phyloP scores from a whole-genome alignment of 768 basidiomycete genomes.

The Russula ochroleuca region DNA sequence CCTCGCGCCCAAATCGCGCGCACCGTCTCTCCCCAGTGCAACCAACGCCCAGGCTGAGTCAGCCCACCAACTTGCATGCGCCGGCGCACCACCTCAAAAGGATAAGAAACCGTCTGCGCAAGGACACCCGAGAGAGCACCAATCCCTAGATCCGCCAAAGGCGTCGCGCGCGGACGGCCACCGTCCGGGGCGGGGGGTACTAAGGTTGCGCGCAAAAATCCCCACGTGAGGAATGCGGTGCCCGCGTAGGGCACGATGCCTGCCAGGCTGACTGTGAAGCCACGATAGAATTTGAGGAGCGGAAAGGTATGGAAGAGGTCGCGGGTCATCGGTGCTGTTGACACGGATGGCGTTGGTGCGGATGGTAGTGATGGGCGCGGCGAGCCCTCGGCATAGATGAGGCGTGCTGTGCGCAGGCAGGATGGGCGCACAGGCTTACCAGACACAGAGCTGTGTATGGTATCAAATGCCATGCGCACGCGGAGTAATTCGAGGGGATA shows the following conservation, averaged over 20 bases:
- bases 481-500: conserved; percentile 95
- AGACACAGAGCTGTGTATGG: conserved; percentile 35
- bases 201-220: conserved; percentile 59
- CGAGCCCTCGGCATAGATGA: conserved; percentile 69
- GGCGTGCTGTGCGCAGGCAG: conserved; percentile 50
- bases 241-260: conserved; percentile 98
- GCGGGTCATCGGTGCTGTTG: conserved; percentile 29
- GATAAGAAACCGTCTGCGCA: conserved; percentile 88
- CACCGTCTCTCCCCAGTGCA: conserved; percentile 79
- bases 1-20: conserved; percentile 54
- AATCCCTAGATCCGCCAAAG: conserved; percentile 66
- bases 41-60: conserved; percentile 67
- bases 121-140: conserved; percentile 84
- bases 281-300: conserved; percentile 89
- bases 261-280: conserved; percentile 86
- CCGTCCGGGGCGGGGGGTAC: conserved; percentile 43
- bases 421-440: conserved; percentile 38
- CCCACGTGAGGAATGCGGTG: conserved; percentile 91
- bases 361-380: neutral
- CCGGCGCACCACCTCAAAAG: conserved; percentile 87
- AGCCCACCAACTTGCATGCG: conserved; percentile 95
- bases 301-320: conserved; percentile 57
- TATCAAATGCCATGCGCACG: conserved; percentile 91
- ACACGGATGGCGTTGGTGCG: conserved; percentile 23
- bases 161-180: conserved; percentile 32